Conservation (phyloP, 2,329 filamentous ascomycete genomes). For the Didymella arachidicola region DNA sequence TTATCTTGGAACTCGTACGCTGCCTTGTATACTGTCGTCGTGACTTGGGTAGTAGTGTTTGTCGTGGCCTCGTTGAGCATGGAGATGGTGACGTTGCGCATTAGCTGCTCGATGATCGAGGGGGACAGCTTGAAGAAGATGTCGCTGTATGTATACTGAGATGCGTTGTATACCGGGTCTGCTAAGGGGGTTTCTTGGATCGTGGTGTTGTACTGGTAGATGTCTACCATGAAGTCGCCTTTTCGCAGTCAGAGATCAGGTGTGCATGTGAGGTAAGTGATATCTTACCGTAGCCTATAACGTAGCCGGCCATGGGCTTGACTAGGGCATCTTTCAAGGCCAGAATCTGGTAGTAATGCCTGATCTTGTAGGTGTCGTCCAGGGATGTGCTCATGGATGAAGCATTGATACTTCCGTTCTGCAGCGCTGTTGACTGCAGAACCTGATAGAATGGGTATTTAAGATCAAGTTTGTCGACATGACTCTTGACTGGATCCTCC, state of each 20-base stretch:
- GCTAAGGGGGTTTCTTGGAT: background rate
- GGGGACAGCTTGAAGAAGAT: background rate
- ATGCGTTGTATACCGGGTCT: background rate
- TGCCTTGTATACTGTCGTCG: background rate
- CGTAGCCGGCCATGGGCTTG: background rate
- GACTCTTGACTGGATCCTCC: background rate
- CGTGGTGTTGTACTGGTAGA: background rate
- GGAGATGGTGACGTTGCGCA: background rate
- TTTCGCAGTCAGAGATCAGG: background rate
- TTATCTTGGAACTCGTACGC: background rate
- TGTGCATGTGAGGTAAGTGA: background rate
- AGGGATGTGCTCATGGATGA: background rate
- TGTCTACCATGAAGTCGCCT: background rate
- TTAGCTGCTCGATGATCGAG: background rate
- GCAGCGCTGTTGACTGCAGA: background rate
- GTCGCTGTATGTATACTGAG: background rate
- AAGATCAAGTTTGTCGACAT: background rate
- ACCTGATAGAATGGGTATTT: background rate
- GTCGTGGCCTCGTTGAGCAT: background rate
- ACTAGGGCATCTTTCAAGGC: background rate
- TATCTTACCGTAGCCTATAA: background rate
- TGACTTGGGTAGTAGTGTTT: background rate
- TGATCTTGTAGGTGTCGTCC: background rate
- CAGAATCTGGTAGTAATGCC: background rate
- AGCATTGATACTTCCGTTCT: background rate